Evolutionary conservation across 371 early-diverging fungal species (phyloP), one percentile per base, ranked within the genome.

Genomic region (Mucor circinelloides): DNA sequence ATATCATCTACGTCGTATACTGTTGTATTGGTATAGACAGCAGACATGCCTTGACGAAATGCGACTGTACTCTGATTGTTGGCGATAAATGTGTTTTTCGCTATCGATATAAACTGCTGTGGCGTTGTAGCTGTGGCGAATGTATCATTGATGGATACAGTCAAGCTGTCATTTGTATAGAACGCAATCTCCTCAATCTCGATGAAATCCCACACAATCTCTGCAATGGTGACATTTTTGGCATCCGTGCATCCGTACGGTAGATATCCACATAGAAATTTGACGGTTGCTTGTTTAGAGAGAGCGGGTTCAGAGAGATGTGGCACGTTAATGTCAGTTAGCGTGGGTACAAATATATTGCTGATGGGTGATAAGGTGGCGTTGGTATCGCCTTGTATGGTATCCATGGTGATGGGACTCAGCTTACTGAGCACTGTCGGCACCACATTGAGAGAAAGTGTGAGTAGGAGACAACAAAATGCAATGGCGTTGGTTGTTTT

Each of bases 301-400:
- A 12, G 6, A 13, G 28, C 31, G 0, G 55, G 28, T 27, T 27
- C 15, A 8, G 63, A 57, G 23, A 68, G 19, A 8, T 42, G 34
- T 2, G 68, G 68, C 19, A 68, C 28, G 15, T 57, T 68, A 6
- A 61, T 62, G 15, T 68, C 68, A 19, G 62, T 68, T 3, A 68
- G 21, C 19, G 68, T 68, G 0, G 68, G 68, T 4, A 68, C 57
- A 25, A 68, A 61, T 6, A 68, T 40, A 32, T 62, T 68, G 13
- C 34, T 55, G 9, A 68, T 19, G 1, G 57, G 57, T 2, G 68
- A 56, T 4, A 68, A 2, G 9, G 68, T 68, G 6, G 62, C 8
- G 19, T 68, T 68, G 12, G 44, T 56, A 15, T 44, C 57, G 8
- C 32, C 46, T 10, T 25, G 6, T 6, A 19, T 32, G 7, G 30